Evolutionary conservation across 2,329 filamentous ascomycete species (phyloP), one percentile per base, ranked within the genome.

Genomic region (Blastomyces emzantsi): DNA sequence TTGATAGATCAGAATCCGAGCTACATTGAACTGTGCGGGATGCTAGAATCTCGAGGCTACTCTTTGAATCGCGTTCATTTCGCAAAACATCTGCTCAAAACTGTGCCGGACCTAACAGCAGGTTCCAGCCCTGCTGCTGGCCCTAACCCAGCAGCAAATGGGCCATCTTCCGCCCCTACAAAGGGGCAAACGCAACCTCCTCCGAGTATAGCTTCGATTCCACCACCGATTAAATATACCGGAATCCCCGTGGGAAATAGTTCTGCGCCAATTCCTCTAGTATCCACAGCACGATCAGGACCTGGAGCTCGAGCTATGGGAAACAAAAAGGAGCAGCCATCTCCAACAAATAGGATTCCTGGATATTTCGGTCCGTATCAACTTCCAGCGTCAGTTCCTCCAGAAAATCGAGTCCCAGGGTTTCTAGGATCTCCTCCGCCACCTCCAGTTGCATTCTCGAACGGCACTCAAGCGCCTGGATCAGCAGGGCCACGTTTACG

Each of bases 11-110:
- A 73, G 8, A 84, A 85, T 66, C 82, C 83, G 1, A 82, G 78
- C 2, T 86, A 85, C 66, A 78, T 80, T 64, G 77, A 82, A 60
- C 71, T 86, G 2, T 86, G 84, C 67, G 78, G 82, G 64, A 74
- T 76, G 56, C 71, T 86, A 5, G 83, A 86, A 65, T 69, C 67
- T 1, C 76, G 76, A 67, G 81, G 80, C 0, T 73, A 84, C 19
- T 74, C 71, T 41, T 74, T 86, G 43, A 80, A 85, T 66, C 76
- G 82, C 62, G 78, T 81, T 6, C 72, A 76, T 0, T 82, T 86
- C 67, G 84, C 84, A 13, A 77, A 80, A 66, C 78, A 77, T 65
- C 70, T 86, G 19, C 74, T 74, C 41, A 70, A 67, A 58, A 68
- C 67, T 59, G 69, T 75, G 19, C 72, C 73, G 19, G 69, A 71